Evolutionary conservation across 805 yeast species (phyloP), one percentile per base, ranked within the genome.

Genomic region (Lipomyces starkeyi): DNA sequence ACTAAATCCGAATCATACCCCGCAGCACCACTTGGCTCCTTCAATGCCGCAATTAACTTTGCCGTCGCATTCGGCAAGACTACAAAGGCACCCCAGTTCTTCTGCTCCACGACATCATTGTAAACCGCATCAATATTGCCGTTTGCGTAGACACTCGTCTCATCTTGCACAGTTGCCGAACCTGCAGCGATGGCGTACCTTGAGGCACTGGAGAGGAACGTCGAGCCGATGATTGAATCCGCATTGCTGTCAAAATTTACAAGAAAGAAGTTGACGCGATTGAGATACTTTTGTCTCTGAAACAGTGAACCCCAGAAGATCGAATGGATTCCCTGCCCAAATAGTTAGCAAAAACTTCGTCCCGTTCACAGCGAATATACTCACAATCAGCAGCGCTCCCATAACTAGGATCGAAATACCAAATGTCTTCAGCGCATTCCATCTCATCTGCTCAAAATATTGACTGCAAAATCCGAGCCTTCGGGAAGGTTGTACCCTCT

Each of bases 51-150:
- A 32, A 74, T 68, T 27, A 82, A 75, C 49, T 80, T 74, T 29
- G 73, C 73, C 3, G 87, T 81, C 0, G 89, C 86, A 73, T 85
- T 83, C 14, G 82, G 77, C 25, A 76, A 73, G 43, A 89, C 85
- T 69, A 86, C 84, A 47, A 88, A 78, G 0, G 89, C 84, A 29
- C 85, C 83, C 95, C 94, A 90, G 73, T 83, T 88, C 20, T 83
- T 73, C 76, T 87, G 64, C 14, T 53, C 85, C 62, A 83, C 84
- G 2, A 89, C 82, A 63, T 78, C 78, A 40, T 82, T 73, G 53
- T 76, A 47, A 25, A 87, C 74, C 71, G 84, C 84, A 3, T 80
- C 80, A 43, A 75, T 78, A 6, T 81, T 61, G n/a, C 27, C 14
- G 40, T 47, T 35, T 35, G 37, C 52, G 8, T 80, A 75, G 61